Base-by-base conservation (phyloP, 208 protist genomes). In the Entamoeba invadens region DNA sequence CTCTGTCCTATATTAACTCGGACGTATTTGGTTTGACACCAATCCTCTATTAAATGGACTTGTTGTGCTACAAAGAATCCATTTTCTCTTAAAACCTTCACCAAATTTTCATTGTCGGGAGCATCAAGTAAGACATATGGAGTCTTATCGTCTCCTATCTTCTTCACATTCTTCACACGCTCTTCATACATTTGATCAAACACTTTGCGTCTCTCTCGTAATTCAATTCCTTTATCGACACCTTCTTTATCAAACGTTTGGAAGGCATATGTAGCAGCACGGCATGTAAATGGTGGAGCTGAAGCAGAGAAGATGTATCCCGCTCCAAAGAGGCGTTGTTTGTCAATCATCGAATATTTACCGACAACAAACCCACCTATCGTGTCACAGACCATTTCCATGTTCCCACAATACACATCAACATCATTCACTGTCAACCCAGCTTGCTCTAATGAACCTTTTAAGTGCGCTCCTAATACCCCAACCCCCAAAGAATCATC, bases 261-360 rank as follows among this genome's bases (percentile, higher is more conserved):
- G 18, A 99, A 94, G 4, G 96, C 96, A 50, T 95, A 95, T 16
- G 96, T 96, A 25, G 97, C 97, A 18, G 97, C 96, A 3, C 96
- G 95, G 3, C 97, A 97, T 8, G 98, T 93, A 95, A 98, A 98
- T 16, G 98, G 97, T 18, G 98, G 98, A 14, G 98, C 95, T 8
- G 98, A 99, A 10, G 98, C 98, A 25, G 97, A 98, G 96, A 99
- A 99, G 68, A 98, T 97, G 96, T 99, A 99, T 45, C 98, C 98
- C 0, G 96, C 94, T 31, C 96, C 97, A 93, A 95, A 94, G 44
- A 99, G 95, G 45, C 98, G 96, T 97, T 99, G 98, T 94, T 98
- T 98, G 47, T 98, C 97, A 31, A 98, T 96, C 68, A 99, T 96
- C 12, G 95, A 94, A 18, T 93, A 94, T 45, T 98, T 98, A 51